Conservation (phyloP, 2,329 filamentous ascomycete genomes). For the Penicillium digitatum region DNA sequence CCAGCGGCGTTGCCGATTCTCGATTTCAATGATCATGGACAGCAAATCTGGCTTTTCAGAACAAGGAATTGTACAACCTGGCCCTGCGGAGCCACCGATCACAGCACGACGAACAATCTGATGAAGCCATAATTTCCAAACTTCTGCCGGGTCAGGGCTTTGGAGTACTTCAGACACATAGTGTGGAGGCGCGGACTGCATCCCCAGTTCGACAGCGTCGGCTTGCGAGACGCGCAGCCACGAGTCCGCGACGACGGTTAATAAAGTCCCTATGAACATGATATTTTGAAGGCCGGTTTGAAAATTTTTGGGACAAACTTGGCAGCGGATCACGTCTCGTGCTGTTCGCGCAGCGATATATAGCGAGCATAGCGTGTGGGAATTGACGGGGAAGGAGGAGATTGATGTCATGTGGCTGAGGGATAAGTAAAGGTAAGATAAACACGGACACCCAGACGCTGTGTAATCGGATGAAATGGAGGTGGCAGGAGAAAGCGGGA, state of each 20-base stretch:
- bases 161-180: slow-evolving; percentile 28
- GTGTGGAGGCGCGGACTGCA: slow-evolving; percentile 31
- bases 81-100: slow-evolving; percentile 30
- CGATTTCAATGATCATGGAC: slow-evolving; percentile 40
- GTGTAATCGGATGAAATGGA: slow-evolving; percentile 18
- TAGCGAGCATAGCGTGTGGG: slow-evolving; percentile 43
- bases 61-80: slow-evolving; percentile 25
- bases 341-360: slow-evolving; percentile 43
- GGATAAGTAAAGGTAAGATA: slow-evolving; percentile 44
- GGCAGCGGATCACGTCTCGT: slow-evolving; percentile 41
- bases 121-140: slow-evolving; percentile 40
- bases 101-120: slow-evolving; percentile 36
- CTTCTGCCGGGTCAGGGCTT: slow-evolving; percentile 26
- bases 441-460: slow-evolving; percentile 35
- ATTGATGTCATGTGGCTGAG: slow-evolving; percentile 43
- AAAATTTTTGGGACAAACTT: slow-evolving; percentile 41
- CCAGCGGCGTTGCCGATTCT: slow-evolving; percentile 42
- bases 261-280: slow-evolving; percentile 45
- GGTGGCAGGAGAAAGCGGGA: slow-evolving; percentile 23
- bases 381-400: slow-evolving; percentile 41
- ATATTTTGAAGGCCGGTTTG: slow-evolving; percentile 45
- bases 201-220: slow-evolving; percentile 37
- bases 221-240: slow-evolving; percentile 42
- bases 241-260: slow-evolving; percentile 44
- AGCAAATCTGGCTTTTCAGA: slow-evolving; percentile 35